These are phyloP conservation scores for Venturia nashicola DNA, from an alignment of 2,329 filamentous ascomycete genomes.

Conservation along the genomic window DNA sequence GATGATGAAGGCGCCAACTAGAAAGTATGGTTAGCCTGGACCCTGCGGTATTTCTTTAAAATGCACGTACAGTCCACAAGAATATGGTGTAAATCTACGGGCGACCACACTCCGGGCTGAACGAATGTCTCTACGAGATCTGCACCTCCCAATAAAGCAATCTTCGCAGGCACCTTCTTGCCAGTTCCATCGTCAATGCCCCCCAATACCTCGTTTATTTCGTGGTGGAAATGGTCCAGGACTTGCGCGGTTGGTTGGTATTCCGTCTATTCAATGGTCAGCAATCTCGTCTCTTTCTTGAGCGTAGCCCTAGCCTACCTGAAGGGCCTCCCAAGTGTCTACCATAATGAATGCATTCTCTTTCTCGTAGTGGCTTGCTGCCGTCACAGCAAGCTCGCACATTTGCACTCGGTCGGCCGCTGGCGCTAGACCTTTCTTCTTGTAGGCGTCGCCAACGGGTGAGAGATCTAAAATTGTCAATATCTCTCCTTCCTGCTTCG, in stretches of 20 bases:
- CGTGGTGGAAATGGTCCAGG: conserved; percentile 11
- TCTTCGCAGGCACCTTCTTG: conserved; percentile 8
- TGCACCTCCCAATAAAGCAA: conserved; percentile 11
- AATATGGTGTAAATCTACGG: conserved; percentile 12
- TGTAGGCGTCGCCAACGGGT: conserved; percentile 13
- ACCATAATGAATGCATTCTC: conserved; percentile 9
- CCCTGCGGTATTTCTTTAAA: neutral
- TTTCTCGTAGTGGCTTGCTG: neutral
- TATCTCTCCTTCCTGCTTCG: neutral
- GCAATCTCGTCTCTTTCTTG: neutral
- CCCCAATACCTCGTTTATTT: conserved; percentile 11
- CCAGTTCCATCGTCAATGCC: conserved; percentile 11
- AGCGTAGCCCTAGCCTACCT: neutral
- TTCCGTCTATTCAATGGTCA: neutral
- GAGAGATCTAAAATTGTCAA: conserved; percentile 5
- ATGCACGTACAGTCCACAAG: conserved; percentile 9
- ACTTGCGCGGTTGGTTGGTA: conserved; percentile 12
- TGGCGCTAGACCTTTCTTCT: conserved; percentile 11
- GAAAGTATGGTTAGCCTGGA: neutral
- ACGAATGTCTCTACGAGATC: conserved; percentile 12
- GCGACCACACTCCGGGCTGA: conserved; percentile 11
- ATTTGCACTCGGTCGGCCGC: conserved; percentile 11
- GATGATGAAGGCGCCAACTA: conserved; percentile 11
- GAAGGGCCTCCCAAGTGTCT: conserved; percentile 12
- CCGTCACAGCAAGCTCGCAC: conserved; percentile 10